Base-by-base conservation (phyloP, 2,329 filamentous ascomycete genomes). In the Colletotrichum magnum region DNA sequence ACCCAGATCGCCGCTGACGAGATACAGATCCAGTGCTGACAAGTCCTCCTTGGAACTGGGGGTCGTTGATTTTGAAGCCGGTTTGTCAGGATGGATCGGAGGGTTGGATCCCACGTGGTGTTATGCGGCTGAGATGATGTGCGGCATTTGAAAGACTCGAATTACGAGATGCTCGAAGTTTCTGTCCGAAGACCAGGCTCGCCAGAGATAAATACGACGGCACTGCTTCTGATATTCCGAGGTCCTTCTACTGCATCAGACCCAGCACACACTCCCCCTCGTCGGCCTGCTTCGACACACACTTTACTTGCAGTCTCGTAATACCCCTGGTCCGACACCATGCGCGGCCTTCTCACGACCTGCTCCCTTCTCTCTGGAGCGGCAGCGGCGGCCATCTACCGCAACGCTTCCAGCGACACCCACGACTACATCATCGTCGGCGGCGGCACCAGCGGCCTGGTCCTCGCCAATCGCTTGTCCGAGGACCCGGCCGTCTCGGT, bases 371-470 rank as follows among this genome's bases (percentile, higher is more conserved):
- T 62, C 5, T 62, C 59, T 9, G 59, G 59, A 47, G 59, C 59
- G 12, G 52, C 61, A 12, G 53, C 61, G 18, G 53, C 45, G 18
- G 43, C 52, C 15, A 41, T 64, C 12, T 54, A 18, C 21, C 36
- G 24, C 43, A 65, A 52, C 47, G 41, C 15, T 5, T 60, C 63
- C 16, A 47, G 24, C 9, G 18, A 61, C 39, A 41, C 5, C 10
- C 79, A 75, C 48, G 80, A 82, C 74, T 83, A 81, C 64, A 69
- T 83, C 47, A 77, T 83, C 18, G 76, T 78, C n/a, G 80, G 81
- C 7, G 80, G 75, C 9, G 80, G 80, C 0, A 81, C 80, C 1
- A 75, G 74, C 56, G 81, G 80, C 10, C 75, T 81, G 2, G 74
- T 80, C 4, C 65, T 82, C 6, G 80, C 80, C 13, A 81, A 80